Base-by-base conservation (phyloP, 805 yeast species). In the Suhomyces faveliae region DNA sequence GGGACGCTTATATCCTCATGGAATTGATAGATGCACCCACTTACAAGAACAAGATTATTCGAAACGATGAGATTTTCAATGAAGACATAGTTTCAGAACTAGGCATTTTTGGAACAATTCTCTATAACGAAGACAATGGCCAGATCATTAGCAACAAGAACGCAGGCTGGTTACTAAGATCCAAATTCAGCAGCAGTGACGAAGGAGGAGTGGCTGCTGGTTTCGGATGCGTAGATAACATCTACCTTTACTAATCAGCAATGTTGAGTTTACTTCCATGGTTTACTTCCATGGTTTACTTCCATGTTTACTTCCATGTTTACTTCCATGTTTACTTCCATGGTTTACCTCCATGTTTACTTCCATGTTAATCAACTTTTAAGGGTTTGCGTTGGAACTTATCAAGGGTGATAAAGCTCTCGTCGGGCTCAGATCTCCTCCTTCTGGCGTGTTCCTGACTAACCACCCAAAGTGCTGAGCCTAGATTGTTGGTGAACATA, bases 161-260 rank as follows among this genome's bases (percentile, higher is more conserved):
- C 52, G 81, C 90, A 1, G 98, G 97, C 5, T 89, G 88, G 81
- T 74, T 94, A 54, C 71, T 94, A 56, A 82, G 99, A 69, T 87
- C 97, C 17, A 94, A 94, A 66, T 81, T 90, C 48, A 85, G 88
- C 54, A 72, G 85, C 3, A 86, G 96, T 46, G 84, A 94, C 66
- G 99, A 94, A 71, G 99, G 99, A 33, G 99, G 99, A 35, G 97
- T 94, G 27, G 98, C 98, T 19, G 99, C 99, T 12, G 99, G 99
- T 1, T 92, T 88, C 68, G 99, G 98, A 5, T 90, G 97, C 66
- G 88, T 94, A 35, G 99, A 94, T 66, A 87, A 90, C 60, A 76
- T 90, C 30, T 80, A 83, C 51, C 69, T 89, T 37, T 74, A 77
- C 50, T 68, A 60, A 43, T 33, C 37, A 8, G n/a, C n/a, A n/a